Base-by-base conservation (phyloP, 2,329 filamentous ascomycete species). In the Aulographum hederae region DNA sequence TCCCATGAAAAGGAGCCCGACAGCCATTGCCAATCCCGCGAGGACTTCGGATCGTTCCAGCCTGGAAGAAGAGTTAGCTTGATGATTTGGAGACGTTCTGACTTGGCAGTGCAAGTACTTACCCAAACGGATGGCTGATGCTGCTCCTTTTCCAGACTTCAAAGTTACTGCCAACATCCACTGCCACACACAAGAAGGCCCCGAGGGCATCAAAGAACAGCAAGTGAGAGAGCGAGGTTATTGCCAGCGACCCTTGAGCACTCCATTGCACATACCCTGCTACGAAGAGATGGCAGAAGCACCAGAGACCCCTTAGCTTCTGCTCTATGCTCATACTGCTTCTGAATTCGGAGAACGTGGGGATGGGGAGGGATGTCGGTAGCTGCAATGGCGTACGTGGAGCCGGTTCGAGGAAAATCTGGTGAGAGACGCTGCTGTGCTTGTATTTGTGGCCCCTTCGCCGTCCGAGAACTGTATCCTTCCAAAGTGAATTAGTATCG, bases 361-460 rank as follows among this genome's bases (percentile, higher is more conserved):
- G 89, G 23, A 94, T 78, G 1, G 89, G 89, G 0, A 98, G 68
- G 19, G 85, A 92, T 34, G 85, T 82, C 2, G 89, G 89, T 0
- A 98, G 69, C 23, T 86, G 78, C 16, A 93, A 69, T 3, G 89
- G 86, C 1, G 85, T 78, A 32, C 85, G 70, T 0, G 84, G 78
- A 0, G 81, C 75, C 5, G 89, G 89, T 51, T 94, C 84, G 43
- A 91, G 80, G 54, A 95, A 93, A 53, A 95, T 91, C 53, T 94
- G 85, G 51, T 95, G 85, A 14, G 81, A 92, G 35, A 98, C 78
- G 50, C 81, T 92, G 51, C 80, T 91, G 59, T 95, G 86, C 51
- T 94, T 93, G 65, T 98, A 98, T 52, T 89, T 84, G 60, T 98
- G 89, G 39, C 89, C 89, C 38, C 86, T 77, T 41, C 89, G 73